These are phyloP conservation scores for Ophiostoma triangulosporum DNA, from an alignment of 2,329 filamentous ascomycete species.

Conservation along the genomic window DNA sequence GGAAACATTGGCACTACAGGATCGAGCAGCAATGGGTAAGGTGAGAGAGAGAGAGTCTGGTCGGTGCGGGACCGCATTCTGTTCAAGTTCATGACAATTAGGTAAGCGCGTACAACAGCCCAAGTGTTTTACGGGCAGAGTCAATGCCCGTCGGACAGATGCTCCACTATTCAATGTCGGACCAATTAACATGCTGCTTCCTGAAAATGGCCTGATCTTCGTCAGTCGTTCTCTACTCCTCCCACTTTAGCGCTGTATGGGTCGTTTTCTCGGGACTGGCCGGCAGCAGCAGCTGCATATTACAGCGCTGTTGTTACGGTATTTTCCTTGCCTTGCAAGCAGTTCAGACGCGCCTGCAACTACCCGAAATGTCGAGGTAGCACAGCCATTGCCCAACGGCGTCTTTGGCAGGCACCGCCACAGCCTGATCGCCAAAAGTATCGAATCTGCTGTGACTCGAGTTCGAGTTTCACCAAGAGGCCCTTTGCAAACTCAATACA, in stretches of 20 bases:
- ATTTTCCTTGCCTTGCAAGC: not conserved
- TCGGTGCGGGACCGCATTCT: not conserved
- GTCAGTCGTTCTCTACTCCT: constrained; percentile 5
- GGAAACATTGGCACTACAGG: not conserved
- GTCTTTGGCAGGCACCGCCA: too few species aligned
- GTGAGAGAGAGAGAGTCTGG: not conserved
- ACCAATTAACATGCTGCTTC: not conserved
- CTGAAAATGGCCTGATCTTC: constrained; percentile 9
- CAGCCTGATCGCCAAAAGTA: too few species aligned
- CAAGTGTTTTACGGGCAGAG: not conserved
- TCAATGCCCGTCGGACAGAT: not conserved
- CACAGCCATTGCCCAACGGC: not conserved
- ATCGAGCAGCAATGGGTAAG: not conserved
- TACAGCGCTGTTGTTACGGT: not conserved
- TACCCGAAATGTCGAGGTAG: not conserved
- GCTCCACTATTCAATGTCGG: not conserved
- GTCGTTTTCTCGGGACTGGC: constrained; percentile 9
- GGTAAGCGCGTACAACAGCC: not conserved
- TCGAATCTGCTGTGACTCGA: too few species aligned
- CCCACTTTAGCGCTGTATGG: constrained; percentile 7
- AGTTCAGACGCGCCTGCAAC: not conserved
- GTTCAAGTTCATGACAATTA: not conserved
- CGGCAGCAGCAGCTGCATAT: constrained; percentile 4
- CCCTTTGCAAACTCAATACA: too few species aligned
- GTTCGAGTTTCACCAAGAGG: too few species aligned